Base-by-base conservation (phyloP, 1,139 yeast species). In the Arxiozyma bovina region DNA sequence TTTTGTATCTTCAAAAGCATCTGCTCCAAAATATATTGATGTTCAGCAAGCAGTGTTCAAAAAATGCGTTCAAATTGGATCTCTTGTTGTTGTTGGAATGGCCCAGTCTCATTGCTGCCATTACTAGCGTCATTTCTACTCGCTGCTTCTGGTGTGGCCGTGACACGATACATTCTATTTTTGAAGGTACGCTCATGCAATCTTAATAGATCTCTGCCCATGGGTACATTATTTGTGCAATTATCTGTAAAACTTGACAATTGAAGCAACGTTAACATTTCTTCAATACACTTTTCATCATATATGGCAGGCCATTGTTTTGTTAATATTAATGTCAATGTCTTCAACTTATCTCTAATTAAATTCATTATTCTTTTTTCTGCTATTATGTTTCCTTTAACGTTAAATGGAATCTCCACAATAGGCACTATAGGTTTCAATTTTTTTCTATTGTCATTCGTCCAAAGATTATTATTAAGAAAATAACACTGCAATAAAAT, bases 331-430 rank as follows among this genome's bases (percentile, higher is more conserved):
- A 23, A 25, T 30, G 42, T 44, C 11, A 53, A 49, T 5, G 38
- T 23, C 15, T 41, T 25, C 5, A 57, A 40, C 30, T 50, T 53
- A 21, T 41, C 42, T 45, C 41, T 47, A 11, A 45, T 21, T 27
- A 53, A 15, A 38, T 57, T 57, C 15, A 42, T 23, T 2, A 52
- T 18, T 23, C 59, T 42, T 2, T 40, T 34, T 3, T n/a, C 20
- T n/a, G 57, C 45, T 4, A 54, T 50, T 12, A 44, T 49, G 1
- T 34, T 17, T 2, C 59, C 59, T 15, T 47, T 23, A 11, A 52
- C 55, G 8, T 50, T 52, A 34, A 57, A 18, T 1, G 57, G 56
- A 17, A 56, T 17, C 17, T 51, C 53, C 12, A 51, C 42, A 22
- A 53, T 27, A 15, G 57, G 57, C 9, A 38, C 22, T 18, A 46